Conservation (phyloP, 2,329 filamentous ascomycete genomes). For the Fusarium veterinarium region DNA sequence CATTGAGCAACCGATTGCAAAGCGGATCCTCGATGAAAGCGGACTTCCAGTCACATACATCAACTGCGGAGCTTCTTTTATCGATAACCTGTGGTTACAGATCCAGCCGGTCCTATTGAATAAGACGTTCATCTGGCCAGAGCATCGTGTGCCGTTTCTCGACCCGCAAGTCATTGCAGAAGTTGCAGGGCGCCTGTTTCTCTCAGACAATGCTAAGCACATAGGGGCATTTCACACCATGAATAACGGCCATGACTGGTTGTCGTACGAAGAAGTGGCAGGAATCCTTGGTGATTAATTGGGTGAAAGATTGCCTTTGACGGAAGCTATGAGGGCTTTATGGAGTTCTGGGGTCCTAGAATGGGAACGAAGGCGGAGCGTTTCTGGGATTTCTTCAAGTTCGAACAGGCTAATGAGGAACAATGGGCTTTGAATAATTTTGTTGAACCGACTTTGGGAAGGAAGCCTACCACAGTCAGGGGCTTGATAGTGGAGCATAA, state of each 20-base stretch:
- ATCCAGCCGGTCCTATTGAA: rapidly evolving
- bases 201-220: rapidly evolving
- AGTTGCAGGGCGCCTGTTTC: rapidly evolving
- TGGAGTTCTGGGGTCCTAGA: not conserved
- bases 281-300: rapidly evolving
- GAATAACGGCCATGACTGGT: not conserved
- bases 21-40: not conserved
- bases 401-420: not conserved
- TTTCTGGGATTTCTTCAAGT: not conserved
- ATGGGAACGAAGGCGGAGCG: not conserved
- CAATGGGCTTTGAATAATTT: not conserved
- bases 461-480: not conserved
- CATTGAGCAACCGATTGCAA: not conserved
- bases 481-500: not conserved
- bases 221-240: rapidly evolving
- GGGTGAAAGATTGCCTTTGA: not conserved
- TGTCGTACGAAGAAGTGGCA: not conserved
- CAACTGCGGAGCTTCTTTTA: not conserved
- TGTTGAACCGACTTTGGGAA: not conserved
- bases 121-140: not conserved
- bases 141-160: not conserved
- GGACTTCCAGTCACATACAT: rapidly evolving
- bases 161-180: not conserved
- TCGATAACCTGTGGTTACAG: not conserved
- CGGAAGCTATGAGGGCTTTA: not conserved